Base-by-base conservation (phyloP, 495 filamentous ascomycete species). In the Penicillium parvum region DNA sequence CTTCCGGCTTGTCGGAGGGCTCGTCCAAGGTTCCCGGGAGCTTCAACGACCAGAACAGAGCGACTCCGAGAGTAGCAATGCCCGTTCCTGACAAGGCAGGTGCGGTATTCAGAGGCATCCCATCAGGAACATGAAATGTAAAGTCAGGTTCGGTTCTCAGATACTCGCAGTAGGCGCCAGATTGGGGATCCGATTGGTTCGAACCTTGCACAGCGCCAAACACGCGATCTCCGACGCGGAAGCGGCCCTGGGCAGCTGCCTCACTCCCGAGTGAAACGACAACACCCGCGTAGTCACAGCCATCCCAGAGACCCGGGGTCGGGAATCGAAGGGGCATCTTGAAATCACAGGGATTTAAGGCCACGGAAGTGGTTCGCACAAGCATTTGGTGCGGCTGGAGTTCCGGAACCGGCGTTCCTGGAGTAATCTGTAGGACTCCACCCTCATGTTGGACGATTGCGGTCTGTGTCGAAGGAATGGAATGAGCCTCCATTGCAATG, bases 281-380 rank as follows among this genome's bases (percentile, higher is more conserved):
- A 0, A 47, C 52, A 1, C 74, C 74, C 2, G 69, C 55, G 40
- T 61, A 76, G 39, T 77, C 74, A 45, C 57, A 69, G 1, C 73
- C 73, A 40, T 57, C 43, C 38, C 58, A 50, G 3, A 54, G 61
- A 2, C 71, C 72, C 2, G 53, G 57, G 1, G 38, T 53, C 0
- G 66, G 52, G 11, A 70, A 64, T 4, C 50, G 40, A 12, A 52
- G 46, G 7, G 57, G 49, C 55, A 71, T 68, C 32, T 76, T 78
- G 36, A 42, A 63, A 48, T 76, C 72, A 22, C 47, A 61, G 0
- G 71, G 72, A 43, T 76, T 78, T 5, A 78, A 43, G 2, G 65
- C 67, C 7, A 75, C 71, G 3, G 64, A 58, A 7, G 41, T 37
- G 8, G 61, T 63, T 15, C 58, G 37, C 6, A 70, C 52, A 1